Evolutionary conservation across 306 rosid species (phyloP).

Genomic region (Elaeagnus macrophylla): DNA sequence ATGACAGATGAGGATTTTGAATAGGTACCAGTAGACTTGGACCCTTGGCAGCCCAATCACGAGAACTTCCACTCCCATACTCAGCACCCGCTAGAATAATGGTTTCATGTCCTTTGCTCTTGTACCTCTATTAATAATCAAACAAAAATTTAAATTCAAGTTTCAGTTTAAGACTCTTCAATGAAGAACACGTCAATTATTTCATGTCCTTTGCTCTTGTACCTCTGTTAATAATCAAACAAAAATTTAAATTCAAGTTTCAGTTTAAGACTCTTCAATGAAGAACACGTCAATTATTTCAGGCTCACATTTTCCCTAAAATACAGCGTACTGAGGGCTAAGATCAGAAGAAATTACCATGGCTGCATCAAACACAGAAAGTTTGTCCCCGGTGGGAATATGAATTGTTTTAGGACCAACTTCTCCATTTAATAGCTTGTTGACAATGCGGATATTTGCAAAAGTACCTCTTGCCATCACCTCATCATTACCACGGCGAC

Average conservation of each 20-base stretch:
- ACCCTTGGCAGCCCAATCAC: slow-evolving; percentile 98
- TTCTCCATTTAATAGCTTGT: slow-evolving; percentile 84
- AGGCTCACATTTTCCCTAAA: no score
- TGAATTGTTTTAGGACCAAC: slow-evolving; percentile 90
- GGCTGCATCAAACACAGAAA: slow-evolving; percentile 83
- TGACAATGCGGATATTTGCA: slow-evolving; percentile 87
- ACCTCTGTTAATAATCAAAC: slow-evolving; percentile 39
- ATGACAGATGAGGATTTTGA: slow-evolving; percentile 3
- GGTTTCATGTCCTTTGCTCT: slow-evolving; percentile 61
- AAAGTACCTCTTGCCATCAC: slow-evolving; percentile 91
- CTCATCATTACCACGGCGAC: slow-evolving; percentile 96
- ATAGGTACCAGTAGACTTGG: slow-evolving; percentile 76
- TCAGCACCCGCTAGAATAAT: slow-evolving; percentile 90
- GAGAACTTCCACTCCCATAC: slow-evolving; percentile 96
- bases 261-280: no score
- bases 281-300: no score
- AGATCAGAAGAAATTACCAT: slow-evolving; percentile 36
- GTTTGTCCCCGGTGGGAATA: slow-evolving; percentile 77
- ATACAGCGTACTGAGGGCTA: no score
- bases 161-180: no score
- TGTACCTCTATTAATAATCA: slow-evolving; percentile 53
- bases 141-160: not conserved
- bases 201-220: slow-evolving; percentile 67
- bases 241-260: not conserved
- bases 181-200: slow-evolving; percentile 5